Evolutionary conservation across 495 filamentous ascomycete genomes (phyloP).

Genomic region (Hypoxylon rickii): DNA sequence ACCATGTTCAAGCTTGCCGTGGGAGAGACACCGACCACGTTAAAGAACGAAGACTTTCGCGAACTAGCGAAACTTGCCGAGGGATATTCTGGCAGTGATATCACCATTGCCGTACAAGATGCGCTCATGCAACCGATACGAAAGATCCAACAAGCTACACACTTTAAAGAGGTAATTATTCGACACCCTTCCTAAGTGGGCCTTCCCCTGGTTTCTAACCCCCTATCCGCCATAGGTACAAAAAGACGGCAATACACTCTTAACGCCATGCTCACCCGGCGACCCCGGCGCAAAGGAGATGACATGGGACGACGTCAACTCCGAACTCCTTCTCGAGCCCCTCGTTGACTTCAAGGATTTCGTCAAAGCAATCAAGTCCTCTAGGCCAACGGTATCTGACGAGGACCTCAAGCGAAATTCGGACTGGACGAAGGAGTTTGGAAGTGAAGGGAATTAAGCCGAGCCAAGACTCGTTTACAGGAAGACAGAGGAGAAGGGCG

Average conservation of each 20-base stretch:
- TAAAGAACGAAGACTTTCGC: constrained; percentile 76
- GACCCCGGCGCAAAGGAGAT: constrained; percentile 85
- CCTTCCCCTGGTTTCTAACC: background rate
- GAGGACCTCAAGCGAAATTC: constrained; percentile 82
- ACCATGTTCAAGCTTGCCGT: constrained; percentile 97
- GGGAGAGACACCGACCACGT: constrained; percentile 85
- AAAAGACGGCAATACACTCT: constrained; percentile 70
- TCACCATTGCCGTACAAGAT: constrained; percentile 94
- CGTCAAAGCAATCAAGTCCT: constrained; percentile 84
- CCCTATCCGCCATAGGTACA: constrained; percentile 58
- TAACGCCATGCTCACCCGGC: constrained; percentile 94
- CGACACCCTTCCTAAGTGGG: background rate
- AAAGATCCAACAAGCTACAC: constrained; percentile 96
- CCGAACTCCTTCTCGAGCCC: constrained; percentile 83
- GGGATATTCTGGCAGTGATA: constrained; percentile 95
- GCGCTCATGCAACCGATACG: constrained; percentile 97
- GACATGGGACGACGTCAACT: constrained; percentile 86
- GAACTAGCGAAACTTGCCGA: constrained; percentile 80
- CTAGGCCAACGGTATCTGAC: constrained; percentile 83
- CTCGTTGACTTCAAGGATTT: constrained; percentile 89
- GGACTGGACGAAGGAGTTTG: constrained; percentile 97
- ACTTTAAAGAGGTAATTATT: constrained; percentile 85
- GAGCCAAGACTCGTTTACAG: constrained; percentile 2
- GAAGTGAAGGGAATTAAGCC: constrained; percentile 79
- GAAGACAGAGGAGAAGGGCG: background rate